phyloP scores from a whole-genome alignment of 345 rosid genomes.

The Ceriops tagal region DNA sequence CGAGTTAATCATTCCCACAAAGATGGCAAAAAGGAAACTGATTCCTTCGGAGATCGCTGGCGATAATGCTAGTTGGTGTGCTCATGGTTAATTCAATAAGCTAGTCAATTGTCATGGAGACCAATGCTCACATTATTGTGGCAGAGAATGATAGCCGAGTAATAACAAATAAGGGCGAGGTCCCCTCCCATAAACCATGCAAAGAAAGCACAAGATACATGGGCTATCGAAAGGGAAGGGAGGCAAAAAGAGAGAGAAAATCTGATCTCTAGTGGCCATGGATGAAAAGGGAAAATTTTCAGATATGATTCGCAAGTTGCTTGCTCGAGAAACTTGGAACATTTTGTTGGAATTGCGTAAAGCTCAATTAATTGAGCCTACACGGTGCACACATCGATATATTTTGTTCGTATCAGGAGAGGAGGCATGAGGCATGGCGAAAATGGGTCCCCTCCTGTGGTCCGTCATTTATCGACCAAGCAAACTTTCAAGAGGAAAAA shows the following conservation, averaged over 20 bases:
- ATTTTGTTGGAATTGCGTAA: conserved; percentile 41
- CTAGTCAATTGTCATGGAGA: no score
- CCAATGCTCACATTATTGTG: no score
- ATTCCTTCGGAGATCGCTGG: background rate
- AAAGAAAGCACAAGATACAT: conserved; percentile 6
- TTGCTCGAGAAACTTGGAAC: conserved; percentile 45
- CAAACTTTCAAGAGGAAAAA: conserved; percentile 22
- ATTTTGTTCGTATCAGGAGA: background rate
- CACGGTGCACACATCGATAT: background rate
- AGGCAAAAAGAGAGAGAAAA: background rate
- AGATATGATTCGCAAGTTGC: conserved; percentile 43
- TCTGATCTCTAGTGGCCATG: conserved; percentile 10
- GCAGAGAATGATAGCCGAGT: background rate
- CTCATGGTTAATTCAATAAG: conserved; percentile 2
- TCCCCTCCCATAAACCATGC: conserved; percentile 4
- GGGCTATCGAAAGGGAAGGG: conserved; percentile 12
- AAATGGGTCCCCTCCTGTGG: conserved; percentile 25
- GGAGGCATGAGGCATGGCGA: background rate
- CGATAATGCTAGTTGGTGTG: conserved; percentile 30
- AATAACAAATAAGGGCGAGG: background rate
- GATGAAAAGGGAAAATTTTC: conserved; percentile 3
- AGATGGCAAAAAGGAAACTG: background rate
- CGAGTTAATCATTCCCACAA: background rate
- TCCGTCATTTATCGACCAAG: conserved; percentile 16
- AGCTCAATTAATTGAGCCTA: conserved; percentile 25